Percentiles rank a stretch among this genome's conserved stretches.
These are phyloP conservation scores for Pseudoperonospora humuli DNA, from an alignment of 352 stramenopile genomes.

Conservation along the genomic window DNA sequence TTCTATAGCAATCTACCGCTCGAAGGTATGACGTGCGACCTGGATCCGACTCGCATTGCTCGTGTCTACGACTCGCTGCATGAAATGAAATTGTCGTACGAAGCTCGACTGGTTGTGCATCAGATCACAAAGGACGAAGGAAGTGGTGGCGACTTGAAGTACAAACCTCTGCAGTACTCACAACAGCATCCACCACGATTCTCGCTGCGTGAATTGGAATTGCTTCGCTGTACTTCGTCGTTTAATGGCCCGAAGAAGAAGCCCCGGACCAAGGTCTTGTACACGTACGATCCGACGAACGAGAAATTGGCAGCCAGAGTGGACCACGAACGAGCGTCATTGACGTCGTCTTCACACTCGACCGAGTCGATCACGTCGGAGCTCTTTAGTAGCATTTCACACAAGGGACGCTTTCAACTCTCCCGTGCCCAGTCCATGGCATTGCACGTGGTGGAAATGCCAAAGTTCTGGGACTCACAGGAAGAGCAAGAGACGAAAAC, in stretches of 20 bases:
- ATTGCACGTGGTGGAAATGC: slow-evolving; percentile 32
- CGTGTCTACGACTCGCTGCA: slow-evolving; percentile 53
- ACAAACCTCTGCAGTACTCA: slow-evolving; percentile 72
- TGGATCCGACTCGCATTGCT: slow-evolving; percentile 54
- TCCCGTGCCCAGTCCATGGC: slow-evolving; percentile 29
- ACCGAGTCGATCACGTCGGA: slow-evolving; percentile 5
- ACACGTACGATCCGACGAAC: slow-evolving; percentile 24
- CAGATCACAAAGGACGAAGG: slow-evolving; percentile 27
- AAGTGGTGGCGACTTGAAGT: slow-evolving; percentile 44
- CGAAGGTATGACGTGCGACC: slow-evolving; percentile 58
- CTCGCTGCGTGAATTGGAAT: slow-evolving; percentile 35
- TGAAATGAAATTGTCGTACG: slow-evolving; percentile 71
- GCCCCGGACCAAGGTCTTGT: slow-evolving; percentile 18
- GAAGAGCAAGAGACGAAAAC: slow-evolving; percentile 26
- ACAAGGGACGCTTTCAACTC: slow-evolving; percentile 12
- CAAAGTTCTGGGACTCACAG: slow-evolving; percentile 32
- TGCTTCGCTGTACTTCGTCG: slow-evolving; percentile 22
- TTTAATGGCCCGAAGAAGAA: slow-evolving; percentile 18
- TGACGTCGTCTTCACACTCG: slow-evolving; percentile 11
- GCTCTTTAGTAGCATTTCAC: slow-evolving; percentile 2
- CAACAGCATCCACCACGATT: slow-evolving; percentile 38
- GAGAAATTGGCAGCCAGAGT: slow-evolving; percentile 19
- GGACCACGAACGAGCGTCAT: slow-evolving; percentile 14
- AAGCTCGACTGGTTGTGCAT: slow-evolving; percentile 52
- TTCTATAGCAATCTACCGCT: slow-evolving; percentile 65